A percentile compares a stretch with the other conserved stretches of the same genome.
Conservation (phyloP, 768 basidiomycete genomes). For the Filobasidium wieringae region DNA sequence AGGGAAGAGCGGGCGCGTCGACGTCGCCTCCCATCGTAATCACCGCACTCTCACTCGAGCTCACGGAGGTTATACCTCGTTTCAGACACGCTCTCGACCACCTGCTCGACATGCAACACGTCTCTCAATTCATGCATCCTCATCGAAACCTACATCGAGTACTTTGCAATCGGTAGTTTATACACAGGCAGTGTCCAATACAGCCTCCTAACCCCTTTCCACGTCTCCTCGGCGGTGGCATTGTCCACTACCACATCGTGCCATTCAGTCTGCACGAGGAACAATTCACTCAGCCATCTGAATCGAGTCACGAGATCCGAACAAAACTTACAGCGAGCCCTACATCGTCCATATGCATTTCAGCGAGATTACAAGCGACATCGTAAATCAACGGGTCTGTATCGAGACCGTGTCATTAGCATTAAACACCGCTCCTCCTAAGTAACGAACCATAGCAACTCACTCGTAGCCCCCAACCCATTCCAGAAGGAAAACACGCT, state of each 20-base stretch:
- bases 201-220: slow-evolving; percentile 48
- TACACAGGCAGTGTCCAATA: slow-evolving; percentile 54
- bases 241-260: slow-evolving; percentile 59
- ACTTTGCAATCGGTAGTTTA: slow-evolving; percentile 41
- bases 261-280: slow-evolving; percentile 55
- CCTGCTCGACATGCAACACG: no score
- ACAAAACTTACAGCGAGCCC: slow-evolving; percentile 51
- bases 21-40: no score
- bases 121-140: no score
- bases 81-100: no score
- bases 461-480: slow-evolving; percentile 87
- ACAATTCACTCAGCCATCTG: not conserved
- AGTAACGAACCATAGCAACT: slow-evolving; percentile 30
- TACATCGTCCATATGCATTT: slow-evolving; percentile 69
- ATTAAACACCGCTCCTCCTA: not conserved
- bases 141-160: not conserved
- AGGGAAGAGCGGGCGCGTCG: no score
- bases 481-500: slow-evolving; percentile 93
- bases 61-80: no score
- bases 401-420: not conserved
- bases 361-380: slow-evolving; percentile 72
- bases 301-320: not conserved
- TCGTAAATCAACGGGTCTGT: slow-evolving; percentile 83
- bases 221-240: slow-evolving; percentile 50
- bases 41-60: no score